These are phyloP conservation scores for Syzygium aqueum DNA, from an alignment of 345 rosid species.

Conservation along the genomic window DNA sequence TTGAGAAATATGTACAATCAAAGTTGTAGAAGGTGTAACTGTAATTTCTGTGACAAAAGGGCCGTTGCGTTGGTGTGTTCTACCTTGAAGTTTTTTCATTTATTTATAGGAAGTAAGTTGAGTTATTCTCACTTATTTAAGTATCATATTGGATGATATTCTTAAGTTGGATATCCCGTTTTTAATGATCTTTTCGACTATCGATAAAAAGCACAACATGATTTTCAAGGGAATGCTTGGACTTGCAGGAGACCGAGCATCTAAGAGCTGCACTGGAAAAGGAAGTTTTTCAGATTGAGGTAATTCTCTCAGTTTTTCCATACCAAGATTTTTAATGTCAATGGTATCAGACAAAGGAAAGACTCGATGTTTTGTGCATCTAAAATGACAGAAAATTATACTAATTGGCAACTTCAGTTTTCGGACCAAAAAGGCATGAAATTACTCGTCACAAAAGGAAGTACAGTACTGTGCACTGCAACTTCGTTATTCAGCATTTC, in stretches of 20 bases:
- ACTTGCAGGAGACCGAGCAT: conserved; percentile 62
- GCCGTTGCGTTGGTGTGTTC: not conserved
- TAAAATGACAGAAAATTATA: not conserved
- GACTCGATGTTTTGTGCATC: not conserved
- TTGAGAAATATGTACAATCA: not conserved
- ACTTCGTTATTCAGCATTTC: not conserved
- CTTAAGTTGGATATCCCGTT: not conserved
- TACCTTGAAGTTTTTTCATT: not conserved
- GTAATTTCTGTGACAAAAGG: not conserved
- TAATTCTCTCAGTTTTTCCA: conserved; percentile 10
- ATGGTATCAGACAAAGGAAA: not conserved
- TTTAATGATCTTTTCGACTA: not conserved
- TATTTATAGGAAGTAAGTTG: not conserved
- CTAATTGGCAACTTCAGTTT: not conserved
- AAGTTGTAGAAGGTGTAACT: not conserved
- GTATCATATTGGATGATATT: not conserved
- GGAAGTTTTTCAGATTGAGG: conserved; percentile 75
- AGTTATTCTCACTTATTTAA: not conserved
- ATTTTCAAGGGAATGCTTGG: not conserved
- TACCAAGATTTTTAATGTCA: not conserved
- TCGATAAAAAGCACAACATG: not conserved
- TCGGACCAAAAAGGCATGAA: not conserved
- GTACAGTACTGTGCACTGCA: not conserved
- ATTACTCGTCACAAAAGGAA: not conserved
- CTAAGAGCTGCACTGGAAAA: conserved; percentile 64